Conservation (phyloP, 1,139 yeast species). For the Yamadazyma siamensis region DNA sequence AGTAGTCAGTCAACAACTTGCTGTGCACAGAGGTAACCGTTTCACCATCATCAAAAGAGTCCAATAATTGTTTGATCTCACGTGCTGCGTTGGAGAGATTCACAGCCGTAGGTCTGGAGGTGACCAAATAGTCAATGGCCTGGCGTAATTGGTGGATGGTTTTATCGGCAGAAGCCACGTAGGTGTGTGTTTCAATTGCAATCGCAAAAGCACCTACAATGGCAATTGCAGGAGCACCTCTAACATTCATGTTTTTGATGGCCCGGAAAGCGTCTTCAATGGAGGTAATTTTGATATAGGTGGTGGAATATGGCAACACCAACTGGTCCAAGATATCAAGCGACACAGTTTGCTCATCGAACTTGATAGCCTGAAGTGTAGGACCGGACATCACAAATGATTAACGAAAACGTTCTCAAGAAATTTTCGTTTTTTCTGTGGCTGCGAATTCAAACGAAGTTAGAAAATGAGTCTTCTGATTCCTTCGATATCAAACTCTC, state of each 20-base stretch:
- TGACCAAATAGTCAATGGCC: constrained; percentile 62
- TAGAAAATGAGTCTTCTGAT: constrained; percentile 67
- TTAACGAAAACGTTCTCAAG: not conserved
- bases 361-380: constrained; percentile 67
- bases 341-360: constrained; percentile 42
- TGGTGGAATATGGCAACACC: constrained; percentile 72
- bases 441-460: not conserved
- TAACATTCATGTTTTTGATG: constrained; percentile 85
- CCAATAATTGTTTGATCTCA: constrained; percentile 45
- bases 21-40: constrained; percentile 28
- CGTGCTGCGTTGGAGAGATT: constrained; percentile 77
- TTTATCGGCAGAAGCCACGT: constrained; percentile 19
- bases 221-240: constrained; percentile 99
- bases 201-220: constrained; percentile 86
- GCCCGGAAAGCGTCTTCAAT: constrained; percentile 77
- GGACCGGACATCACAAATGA: constrained; percentile 2
- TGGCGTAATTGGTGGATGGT: constrained; percentile 29
- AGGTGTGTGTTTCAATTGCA: constrained; percentile 58
- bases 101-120: constrained; percentile 94
- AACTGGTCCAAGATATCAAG: constrained; percentile 78
- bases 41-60: constrained; percentile 8
- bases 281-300: constrained; percentile 56
- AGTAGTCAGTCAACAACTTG: constrained; percentile 43
- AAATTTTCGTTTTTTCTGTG: not conserved
- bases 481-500: constrained; percentile 73